phyloP scores from a whole-genome alignment of 2,329 filamentous ascomycete genomes.

The Cercospora zeae-maydis region DNA sequence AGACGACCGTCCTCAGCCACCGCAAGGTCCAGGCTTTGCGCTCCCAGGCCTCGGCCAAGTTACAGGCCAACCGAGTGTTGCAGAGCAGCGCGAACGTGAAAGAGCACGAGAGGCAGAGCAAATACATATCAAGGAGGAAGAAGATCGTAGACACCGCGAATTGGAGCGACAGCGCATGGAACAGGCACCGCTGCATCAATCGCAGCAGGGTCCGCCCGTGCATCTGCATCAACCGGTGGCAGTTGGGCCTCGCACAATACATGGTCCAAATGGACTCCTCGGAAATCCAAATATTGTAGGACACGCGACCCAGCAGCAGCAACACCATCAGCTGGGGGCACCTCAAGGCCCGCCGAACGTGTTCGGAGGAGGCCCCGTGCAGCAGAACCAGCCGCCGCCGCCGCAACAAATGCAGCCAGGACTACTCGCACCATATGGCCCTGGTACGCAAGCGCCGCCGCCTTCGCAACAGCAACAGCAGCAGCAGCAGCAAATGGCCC shows the following conservation, averaged over 20 bases:
- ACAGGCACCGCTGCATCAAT: conserved; percentile 74
- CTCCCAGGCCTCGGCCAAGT: conserved; percentile 47
- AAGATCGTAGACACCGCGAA: conserved; percentile 59
- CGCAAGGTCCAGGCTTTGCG: conserved; percentile 42
- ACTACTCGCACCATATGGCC: conserved; percentile 47
- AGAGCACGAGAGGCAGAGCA: conserved; percentile 54
- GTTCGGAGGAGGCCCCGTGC: conserved; percentile 69
- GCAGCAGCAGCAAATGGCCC: conserved; percentile 19
- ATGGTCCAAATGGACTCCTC: conserved; percentile 86
- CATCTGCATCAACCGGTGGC: conserved; percentile 94
- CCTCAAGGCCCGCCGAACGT: conserved; percentile 60
- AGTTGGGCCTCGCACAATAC: conserved; percentile 72
- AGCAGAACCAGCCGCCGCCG: conserved; percentile 53
- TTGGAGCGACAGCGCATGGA: conserved; percentile 65
- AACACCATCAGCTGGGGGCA: conserved; percentile 52
- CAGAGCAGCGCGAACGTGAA: conserved; percentile 44
- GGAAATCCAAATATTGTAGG: conserved; percentile 51
- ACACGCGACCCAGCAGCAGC: conserved; percentile 35
- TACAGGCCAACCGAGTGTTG: conserved; percentile 38
- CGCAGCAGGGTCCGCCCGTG: conserved; percentile 73
- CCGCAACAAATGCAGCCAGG: conserved; percentile 49
- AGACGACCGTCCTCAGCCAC: conserved; percentile 33
- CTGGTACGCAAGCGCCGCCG: conserved; percentile 30
- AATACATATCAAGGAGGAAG: conserved; percentile 55
- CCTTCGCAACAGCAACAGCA: conserved; percentile 28